Evolutionary conservation across 208 protist genomes (phyloP), one percentile per base, ranked within the genome.

Genomic region (Blechomonas ayalai): DNA sequence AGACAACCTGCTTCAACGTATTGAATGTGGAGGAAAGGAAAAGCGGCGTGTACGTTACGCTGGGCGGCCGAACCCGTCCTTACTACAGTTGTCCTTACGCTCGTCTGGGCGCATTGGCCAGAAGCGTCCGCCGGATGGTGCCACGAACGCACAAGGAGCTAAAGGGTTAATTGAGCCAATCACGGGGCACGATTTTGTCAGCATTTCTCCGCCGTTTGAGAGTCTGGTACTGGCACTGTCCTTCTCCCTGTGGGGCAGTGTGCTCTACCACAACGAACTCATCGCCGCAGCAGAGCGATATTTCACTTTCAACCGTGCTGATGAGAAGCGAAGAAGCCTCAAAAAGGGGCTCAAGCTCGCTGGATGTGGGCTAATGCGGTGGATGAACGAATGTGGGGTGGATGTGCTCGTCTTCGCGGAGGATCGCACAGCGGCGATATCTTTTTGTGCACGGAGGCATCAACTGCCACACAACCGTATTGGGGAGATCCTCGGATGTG

Each of bases 261-360:
- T 73, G 2, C 32, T 60, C 20, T 67, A 67, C 16, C 59, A 69
- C 59, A 79, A 81, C 38, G 82, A 80, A 20, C 41, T 90, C 24
- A 53, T 77, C 33, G 13, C 38, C 16, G 67, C 64, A 7, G 40
- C 59, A 19, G 28, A 41, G 33, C 4, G 0, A 2, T 59, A 65
- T 53, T 85, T 75, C 42, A 45, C 62, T n/a, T n/a, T n/a, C n/a
- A n/a, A n/a, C n/a, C n/a, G n/a, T n/a, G n/a, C n/a, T n/a, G n/a
- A n/a, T n/a, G n/a, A n/a, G n/a, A n/a, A n/a, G n/a, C n/a, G n/a
- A n/a, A n/a, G n/a, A n/a, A n/a, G n/a, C n/a, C n/a, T n/a, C n/a
- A n/a, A n/a, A n/a, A n/a, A n/a, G n/a, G n/a, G n/a, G 18, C 41
- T 37, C n/a, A 10, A 28, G 24, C 22, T 47, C 13, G 23, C 73